Evolutionary conservation across 164 flowering plant species (phyloP).

Genomic region (Aristolochia fimbriata): DNA sequence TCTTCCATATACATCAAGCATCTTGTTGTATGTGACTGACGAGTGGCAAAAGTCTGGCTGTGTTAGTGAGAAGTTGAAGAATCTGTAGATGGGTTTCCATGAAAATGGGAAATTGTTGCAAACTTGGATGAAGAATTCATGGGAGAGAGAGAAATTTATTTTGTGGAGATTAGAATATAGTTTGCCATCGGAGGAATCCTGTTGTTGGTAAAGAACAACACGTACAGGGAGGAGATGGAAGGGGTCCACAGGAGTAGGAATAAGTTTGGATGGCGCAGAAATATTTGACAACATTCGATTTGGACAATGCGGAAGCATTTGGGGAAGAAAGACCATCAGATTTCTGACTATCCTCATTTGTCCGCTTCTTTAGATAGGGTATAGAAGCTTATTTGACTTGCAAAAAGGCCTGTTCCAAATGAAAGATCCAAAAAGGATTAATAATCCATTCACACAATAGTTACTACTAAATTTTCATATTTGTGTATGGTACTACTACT

Average conservation of each 20-base stretch:
- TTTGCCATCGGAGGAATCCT: constrained; percentile 35
- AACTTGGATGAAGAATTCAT: constrained; percentile 82
- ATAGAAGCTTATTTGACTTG: too few relatives aligned
- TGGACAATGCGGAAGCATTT: not conserved
- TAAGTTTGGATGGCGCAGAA: too few relatives aligned
- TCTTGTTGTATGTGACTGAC: constrained; percentile 59
- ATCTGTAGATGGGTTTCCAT: constrained; percentile 65
- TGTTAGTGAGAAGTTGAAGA: constrained; percentile 43
- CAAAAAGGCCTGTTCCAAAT: too few relatives aligned
- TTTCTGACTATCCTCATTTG: not conserved
- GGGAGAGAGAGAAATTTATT: constrained; percentile 33
- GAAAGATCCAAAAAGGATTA: too few relatives aligned
- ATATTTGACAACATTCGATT: not conserved
- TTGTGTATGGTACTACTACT: too few relatives aligned
- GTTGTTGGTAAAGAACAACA: constrained; percentile 75
- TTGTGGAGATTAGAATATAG: constrained; percentile 38
- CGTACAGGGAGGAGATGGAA: constrained; percentile 54
- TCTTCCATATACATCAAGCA: constrained; percentile 52
- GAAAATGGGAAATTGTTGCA: constrained; percentile 77
- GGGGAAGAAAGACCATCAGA: not conserved
- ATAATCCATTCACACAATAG: too few relatives aligned
- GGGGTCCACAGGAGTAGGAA: constrained; percentile 19
- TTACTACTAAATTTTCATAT: too few relatives aligned
- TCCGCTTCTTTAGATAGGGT: too few relatives aligned
- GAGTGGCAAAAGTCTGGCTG: constrained; percentile 42